Percentiles rank a stretch among this genome's conserved stretches.
Conservation (phyloP, 805 yeast genomes). For the Yamadazyma paraphyllophila region DNA sequence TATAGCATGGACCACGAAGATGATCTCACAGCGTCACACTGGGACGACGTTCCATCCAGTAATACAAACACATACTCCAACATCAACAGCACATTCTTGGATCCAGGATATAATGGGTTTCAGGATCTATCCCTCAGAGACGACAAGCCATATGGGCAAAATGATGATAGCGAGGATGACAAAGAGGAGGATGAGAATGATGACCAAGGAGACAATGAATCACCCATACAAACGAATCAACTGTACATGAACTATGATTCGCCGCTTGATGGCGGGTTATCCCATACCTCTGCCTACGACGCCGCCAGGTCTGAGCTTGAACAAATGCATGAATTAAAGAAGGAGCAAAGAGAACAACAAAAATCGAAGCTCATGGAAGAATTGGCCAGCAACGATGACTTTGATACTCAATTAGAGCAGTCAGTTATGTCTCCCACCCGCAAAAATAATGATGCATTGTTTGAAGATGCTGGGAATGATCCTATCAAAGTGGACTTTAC, state of each 20-base stretch:
- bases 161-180: conserved; percentile 14
- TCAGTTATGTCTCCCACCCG: conserved; percentile 28
- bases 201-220: neutral
- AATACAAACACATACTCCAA: conserved; percentile 14
- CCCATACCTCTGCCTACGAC: conserved; percentile 11
- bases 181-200: neutral
- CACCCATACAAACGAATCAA: neutral
- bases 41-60: conserved; percentile 56
- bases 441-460: conserved; percentile 26
- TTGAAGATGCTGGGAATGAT: conserved; percentile 24
- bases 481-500: conserved; percentile 12
- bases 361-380: conserved; percentile 38
- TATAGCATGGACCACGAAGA: conserved; percentile 44
- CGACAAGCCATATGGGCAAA: conserved; percentile 15
- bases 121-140: conserved; percentile 18
- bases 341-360: conserved; percentile 32
- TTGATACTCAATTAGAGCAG: conserved; percentile 31
- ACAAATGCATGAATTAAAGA: conserved; percentile 31
- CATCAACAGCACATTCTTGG: conserved; percentile 7
- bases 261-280: conserved; percentile 1
- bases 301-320: conserved; percentile 17
- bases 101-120: conserved; percentile 19
- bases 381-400: conserved; percentile 37
- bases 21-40: conserved; percentile 52
- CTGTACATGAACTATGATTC: neutral